A percentile compares a stretch with the other conserved stretches of the same genome.
These are phyloP conservation scores for Xylaria cubensis DNA, from an alignment of 495 filamentous ascomycete species.

Conservation along the genomic window DNA sequence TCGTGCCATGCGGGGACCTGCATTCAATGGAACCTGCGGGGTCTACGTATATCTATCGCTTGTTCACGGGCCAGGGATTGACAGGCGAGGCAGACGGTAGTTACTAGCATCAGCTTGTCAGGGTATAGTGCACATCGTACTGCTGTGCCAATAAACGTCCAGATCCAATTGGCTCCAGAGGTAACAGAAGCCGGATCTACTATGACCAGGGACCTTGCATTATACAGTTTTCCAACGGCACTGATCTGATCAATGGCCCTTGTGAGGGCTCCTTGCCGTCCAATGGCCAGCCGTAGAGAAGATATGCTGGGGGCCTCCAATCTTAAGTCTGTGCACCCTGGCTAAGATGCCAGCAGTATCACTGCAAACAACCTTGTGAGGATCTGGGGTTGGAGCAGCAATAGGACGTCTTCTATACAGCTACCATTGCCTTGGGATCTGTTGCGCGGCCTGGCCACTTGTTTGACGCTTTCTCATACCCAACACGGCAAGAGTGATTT, in stretches of 20 bases:
- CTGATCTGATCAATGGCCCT: slow-evolving; percentile 18
- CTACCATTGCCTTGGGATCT: slow-evolving; percentile 31
- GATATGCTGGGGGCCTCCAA: slow-evolving; percentile 16
- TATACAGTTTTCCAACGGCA: slow-evolving; percentile 39
- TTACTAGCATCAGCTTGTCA: slow-evolving; percentile 25
- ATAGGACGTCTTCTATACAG: slow-evolving; percentile 29
- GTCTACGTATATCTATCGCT: neutral
- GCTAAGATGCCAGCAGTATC: slow-evolving; percentile 21
- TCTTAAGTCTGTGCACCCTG: slow-evolving; percentile 10
- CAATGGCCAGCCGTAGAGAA: slow-evolving; percentile 20
- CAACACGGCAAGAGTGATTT: neutral
- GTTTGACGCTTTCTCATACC: slow-evolving; percentile 11
- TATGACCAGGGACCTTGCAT: slow-evolving; percentile 42
- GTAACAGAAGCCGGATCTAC: slow-evolving; percentile 33
- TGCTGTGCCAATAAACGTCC: slow-evolving; percentile 13
- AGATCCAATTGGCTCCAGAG: slow-evolving; percentile 13
- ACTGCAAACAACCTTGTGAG: slow-evolving; percentile 28
- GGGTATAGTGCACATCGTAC: neutral
- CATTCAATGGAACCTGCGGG: slow-evolving; percentile 27
- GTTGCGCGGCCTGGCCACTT: neutral
- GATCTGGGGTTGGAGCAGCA: slow-evolving; percentile 29
- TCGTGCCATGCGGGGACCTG: slow-evolving; percentile 31
- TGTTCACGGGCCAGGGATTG: slow-evolving; percentile 15
- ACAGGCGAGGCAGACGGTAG: slow-evolving; percentile 16
- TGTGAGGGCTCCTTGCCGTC: slow-evolving; percentile 10